Evolutionary conservation across 257 asterid species (phyloP).

Genomic region (Cordia subcordata): DNA sequence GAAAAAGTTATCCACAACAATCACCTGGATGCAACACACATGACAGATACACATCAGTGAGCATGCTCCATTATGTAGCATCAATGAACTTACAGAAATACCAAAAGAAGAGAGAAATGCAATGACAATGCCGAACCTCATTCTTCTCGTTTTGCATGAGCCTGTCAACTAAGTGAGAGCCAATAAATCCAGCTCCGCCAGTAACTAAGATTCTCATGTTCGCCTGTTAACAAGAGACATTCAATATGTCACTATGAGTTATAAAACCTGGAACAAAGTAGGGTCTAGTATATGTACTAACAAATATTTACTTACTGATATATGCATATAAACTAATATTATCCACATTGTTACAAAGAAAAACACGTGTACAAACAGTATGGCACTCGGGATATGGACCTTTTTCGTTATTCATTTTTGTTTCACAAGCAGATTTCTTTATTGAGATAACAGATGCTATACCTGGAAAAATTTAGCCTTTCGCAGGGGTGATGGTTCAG

Average conservation of each 20-base stretch:
- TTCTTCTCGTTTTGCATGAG: slow-evolving; percentile 52
- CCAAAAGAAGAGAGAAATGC: background rate
- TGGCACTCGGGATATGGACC: too few species aligned
- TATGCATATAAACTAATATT: too few species aligned
- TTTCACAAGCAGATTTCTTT: too few species aligned
- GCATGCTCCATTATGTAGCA: background rate
- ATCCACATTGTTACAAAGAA: too few species aligned
- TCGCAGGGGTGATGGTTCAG: slow-evolving; percentile 77
- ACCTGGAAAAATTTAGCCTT: slow-evolving; percentile 72
- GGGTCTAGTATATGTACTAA: too few species aligned
- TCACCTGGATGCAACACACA: slow-evolving; percentile 23
- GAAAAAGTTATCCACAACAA: slow-evolving; percentile 46
- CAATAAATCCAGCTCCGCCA: slow-evolving; percentile 55
- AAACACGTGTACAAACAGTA: too few species aligned
- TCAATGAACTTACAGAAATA: background rate
- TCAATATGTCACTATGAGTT: background rate
- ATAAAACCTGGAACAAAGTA: background rate
- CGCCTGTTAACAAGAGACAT: slow-evolving; percentile 20
- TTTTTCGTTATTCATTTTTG: too few species aligned
- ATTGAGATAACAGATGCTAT: background rate
- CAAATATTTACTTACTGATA: too few species aligned
- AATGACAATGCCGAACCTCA: slow-evolving; percentile 26
- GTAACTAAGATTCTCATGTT: slow-evolving; percentile 56
- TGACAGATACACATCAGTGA: background rate
- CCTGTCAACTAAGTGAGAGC: slow-evolving; percentile 50